These are phyloP conservation scores for Rhodocollybia butyracea DNA, from an alignment of 768 basidiomycete genomes.

Conservation along the genomic window DNA sequence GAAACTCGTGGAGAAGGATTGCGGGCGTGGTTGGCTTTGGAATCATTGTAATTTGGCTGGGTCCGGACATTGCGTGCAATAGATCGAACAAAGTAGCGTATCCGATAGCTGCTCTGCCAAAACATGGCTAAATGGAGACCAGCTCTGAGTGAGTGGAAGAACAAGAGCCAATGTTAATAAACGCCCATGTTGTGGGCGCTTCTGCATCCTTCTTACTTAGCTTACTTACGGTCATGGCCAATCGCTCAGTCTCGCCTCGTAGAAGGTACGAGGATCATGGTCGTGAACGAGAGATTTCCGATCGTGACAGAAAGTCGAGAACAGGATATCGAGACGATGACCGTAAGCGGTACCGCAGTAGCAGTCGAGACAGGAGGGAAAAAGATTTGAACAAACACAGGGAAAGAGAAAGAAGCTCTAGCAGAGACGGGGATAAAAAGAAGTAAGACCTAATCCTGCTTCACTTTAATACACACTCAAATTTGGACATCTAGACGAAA, in stretches of 20 bases:
- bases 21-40: conserved; percentile 28
- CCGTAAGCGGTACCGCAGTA: conserved; percentile 26
- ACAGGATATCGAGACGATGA: conserved; percentile 29
- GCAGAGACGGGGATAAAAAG: conserved; percentile 29
- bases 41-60: conserved; percentile 47
- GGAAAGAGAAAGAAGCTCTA: not conserved
- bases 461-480: not conserved
- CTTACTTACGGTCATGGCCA: conserved; percentile 33
- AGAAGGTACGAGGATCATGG: conserved; percentile 36
- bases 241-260: conserved; percentile 48
- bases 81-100: not conserved
- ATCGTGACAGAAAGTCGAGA: conserved; percentile 28
- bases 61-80: conserved; percentile 41
- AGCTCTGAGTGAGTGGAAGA: not conserved
- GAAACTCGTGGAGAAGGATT: conserved; percentile 34
- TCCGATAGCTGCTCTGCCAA: not conserved
- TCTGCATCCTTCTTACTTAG: too few species aligned
- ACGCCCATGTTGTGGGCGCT: too few species aligned
- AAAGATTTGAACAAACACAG: conserved; percentile 29
- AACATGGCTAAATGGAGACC: not conserved
- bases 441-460: conserved; percentile 31
- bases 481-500: conserved; percentile 52
- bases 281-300: conserved; percentile 30
- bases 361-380: conserved; percentile 26
- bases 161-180: not conserved